Percentiles rank a stretch among this genome's conserved stretches.
phyloP scores from a whole-genome alignment of 23 red algal genomes.

The Gracilaria domingensis region DNA sequence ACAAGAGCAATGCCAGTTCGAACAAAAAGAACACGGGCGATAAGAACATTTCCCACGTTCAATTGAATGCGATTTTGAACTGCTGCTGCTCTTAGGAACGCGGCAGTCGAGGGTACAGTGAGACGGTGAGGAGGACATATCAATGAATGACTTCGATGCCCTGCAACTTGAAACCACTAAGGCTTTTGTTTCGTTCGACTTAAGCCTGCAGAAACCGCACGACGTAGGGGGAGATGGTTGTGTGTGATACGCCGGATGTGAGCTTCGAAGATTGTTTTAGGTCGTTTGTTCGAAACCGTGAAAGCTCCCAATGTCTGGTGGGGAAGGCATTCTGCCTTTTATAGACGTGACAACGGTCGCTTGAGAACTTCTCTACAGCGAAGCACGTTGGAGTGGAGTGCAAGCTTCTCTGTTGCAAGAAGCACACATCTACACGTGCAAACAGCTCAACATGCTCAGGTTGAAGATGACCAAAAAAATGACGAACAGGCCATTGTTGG shows the following conservation, averaged over 20 bases:
- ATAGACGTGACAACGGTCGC: neutral
- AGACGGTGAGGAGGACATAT: neutral
- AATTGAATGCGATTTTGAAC: neutral
- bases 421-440: slow-evolving; percentile 23
- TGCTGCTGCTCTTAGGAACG: neutral
- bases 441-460: neutral
- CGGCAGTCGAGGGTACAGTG: neutral
- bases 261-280: neutral
- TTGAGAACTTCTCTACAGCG: neutral
- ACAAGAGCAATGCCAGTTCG: slow-evolving; percentile 8
- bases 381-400: neutral
- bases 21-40: neutral
- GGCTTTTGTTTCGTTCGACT: neutral
- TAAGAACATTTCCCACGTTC: neutral
- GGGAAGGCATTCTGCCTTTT: neutral
- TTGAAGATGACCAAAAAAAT: too few relatives aligned
- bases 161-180: neutral
- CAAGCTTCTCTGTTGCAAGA: too few relatives aligned
- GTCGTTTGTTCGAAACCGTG: neutral
- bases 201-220: too few relatives aligned
- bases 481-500: neutral
- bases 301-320: neutral
- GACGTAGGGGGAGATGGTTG: neutral
- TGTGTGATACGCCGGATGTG: neutral
- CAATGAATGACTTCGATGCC: too few relatives aligned